These are phyloP conservation scores for Erysimum pusillum DNA, from an alignment of 441 rosid species.

Conservation along the genomic window DNA sequence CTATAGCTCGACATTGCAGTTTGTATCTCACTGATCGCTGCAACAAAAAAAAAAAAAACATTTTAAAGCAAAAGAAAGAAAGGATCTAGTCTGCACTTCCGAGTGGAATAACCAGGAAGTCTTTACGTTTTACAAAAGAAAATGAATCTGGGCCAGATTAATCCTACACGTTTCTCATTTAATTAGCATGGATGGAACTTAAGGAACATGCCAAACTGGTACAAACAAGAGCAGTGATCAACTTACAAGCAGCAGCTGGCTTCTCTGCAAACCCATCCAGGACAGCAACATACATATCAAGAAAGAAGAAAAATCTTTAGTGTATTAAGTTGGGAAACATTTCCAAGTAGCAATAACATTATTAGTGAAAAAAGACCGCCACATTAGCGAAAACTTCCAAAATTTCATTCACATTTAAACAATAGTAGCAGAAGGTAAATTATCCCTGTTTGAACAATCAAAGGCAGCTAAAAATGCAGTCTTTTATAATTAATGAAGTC, in stretches of 20 bases:
- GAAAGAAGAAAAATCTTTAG: constrained; percentile 43
- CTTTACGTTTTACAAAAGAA: constrained; percentile 10
- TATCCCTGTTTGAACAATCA: constrained; percentile 31
- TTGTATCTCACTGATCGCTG: constrained; percentile 75
- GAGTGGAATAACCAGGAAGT: constrained; percentile 9
- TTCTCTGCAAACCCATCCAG: constrained; percentile 76
- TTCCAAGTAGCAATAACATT: constrained; percentile 24
- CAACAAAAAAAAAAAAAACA: constrained; percentile 37
- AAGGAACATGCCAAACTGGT: constrained; percentile 17
- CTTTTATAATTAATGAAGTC: constrained; percentile 26
- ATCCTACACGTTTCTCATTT: not conserved
- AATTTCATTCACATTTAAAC: no score
- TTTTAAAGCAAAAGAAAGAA: constrained; percentile 2
- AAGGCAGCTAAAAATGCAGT: not conserved
- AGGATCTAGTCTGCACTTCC: not conserved
- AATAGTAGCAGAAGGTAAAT: not conserved
- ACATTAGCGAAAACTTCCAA: not conserved
- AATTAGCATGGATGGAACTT: constrained; percentile 11
- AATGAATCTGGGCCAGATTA: constrained; percentile 15
- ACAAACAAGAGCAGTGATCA: constrained; percentile 27
- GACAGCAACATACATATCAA: constrained; percentile 54
- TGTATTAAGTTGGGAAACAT: not conserved
- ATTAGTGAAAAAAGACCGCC: not conserved
- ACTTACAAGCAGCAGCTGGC: constrained; percentile 97
- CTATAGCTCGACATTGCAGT: constrained; percentile 72